Base-by-base conservation (phyloP, 225 moss, liverwort and hornwort genomes). In the Bryoerythrophyllum caledonicum region DNA sequence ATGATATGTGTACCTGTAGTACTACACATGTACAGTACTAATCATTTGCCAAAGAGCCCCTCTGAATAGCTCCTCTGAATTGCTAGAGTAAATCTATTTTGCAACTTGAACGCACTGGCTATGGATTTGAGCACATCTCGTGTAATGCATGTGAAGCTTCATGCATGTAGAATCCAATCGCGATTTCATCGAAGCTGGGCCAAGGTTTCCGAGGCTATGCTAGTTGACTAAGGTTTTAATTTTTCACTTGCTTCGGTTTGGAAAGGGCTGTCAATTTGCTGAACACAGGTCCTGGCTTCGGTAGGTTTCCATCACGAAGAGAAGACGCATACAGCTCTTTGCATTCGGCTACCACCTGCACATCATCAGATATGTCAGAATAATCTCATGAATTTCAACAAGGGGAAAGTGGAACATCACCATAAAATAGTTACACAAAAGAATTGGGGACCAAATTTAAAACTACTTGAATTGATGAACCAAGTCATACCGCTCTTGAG, bases 401-500 rank as follows among this genome's bases (percentile, higher is more conserved):
- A 15, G 7, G 43, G 1, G 7, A 15, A 1, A 16, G 8, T 44
- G n/a, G 54, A 55, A 55, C 8, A 21, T 55, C 23, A 10, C 23
- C 21, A 53, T 55, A 23, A 23, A 23, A 9, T 54, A 23, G 8
- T 23, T 54, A 23, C 21, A 54, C 21, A n/a, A 55, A 55, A 55
- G 3, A 8, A 55, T 0, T 55, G 23, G 2, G 54, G 23, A 23
- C 7, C n/a, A 20, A 53, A n/a, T n/a, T n/a, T n/a, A n/a, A n/a
- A n/a, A n/a, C 8, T 67, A 2, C 3, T 52, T 32, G 7, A n/a
- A 15, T 44, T 48, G 8, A 23, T 44, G 16, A 51, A 2, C 24
- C 2, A 32, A 14, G 5, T 7, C 63, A 44, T 81, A 93, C 92
- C 85, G 87, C 88, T 44, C 77, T 74, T 20, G 86, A 86, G 81